These are phyloP conservation scores for Lanmaoa pseudosensibilis DNA, from an alignment of 768 basidiomycete species.

Conservation along the genomic window DNA sequence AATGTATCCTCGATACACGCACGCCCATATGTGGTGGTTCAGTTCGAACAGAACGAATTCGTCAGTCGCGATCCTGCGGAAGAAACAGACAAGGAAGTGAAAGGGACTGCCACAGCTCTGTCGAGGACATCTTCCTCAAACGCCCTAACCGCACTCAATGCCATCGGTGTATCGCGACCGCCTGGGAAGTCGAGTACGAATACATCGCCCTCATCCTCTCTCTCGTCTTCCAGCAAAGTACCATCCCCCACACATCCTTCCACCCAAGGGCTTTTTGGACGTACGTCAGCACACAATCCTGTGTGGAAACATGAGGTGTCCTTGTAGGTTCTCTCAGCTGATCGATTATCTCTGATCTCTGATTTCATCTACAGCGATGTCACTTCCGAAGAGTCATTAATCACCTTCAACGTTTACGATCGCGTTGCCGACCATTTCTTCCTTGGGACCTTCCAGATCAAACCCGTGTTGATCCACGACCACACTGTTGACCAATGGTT, in stretches of 20 bases:
- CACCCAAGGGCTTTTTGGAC: conserved; percentile 55
- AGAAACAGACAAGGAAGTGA: conserved; percentile 86
- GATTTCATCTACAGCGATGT: conserved; percentile 69
- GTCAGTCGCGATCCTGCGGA: conserved; percentile 87
- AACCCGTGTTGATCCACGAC: conserved; percentile 87
- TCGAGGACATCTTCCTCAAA: conserved; percentile 60
- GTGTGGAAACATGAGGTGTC: conserved; percentile 99
- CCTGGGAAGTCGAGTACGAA: conserved; percentile 43
- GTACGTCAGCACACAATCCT: conserved; percentile 79
- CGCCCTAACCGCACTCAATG: conserved; percentile 66
- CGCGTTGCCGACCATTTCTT: conserved; percentile 82
- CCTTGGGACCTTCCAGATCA: conserved; percentile 88
- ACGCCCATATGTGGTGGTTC: conserved; percentile 91
- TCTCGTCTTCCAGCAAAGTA: conserved; percentile 39
- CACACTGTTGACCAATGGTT: conserved; percentile 97
- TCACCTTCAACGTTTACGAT: conserved; percentile 93
- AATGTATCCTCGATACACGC: conserved; percentile 65
- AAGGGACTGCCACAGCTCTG: conserved; percentile 64
- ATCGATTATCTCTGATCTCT: conserved; percentile 18
- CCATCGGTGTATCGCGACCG: conserved; percentile 52
- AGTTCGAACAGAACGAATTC: conserved; percentile 99
- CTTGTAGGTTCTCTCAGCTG: conserved; percentile 64
- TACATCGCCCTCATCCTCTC: conserved; percentile 45
- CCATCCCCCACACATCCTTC: conserved; percentile 31
- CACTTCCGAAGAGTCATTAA: conserved; percentile 78